phyloP scores from a whole-genome alignment of 352 stramenopile species.

The Albugo laibachii region DNA sequence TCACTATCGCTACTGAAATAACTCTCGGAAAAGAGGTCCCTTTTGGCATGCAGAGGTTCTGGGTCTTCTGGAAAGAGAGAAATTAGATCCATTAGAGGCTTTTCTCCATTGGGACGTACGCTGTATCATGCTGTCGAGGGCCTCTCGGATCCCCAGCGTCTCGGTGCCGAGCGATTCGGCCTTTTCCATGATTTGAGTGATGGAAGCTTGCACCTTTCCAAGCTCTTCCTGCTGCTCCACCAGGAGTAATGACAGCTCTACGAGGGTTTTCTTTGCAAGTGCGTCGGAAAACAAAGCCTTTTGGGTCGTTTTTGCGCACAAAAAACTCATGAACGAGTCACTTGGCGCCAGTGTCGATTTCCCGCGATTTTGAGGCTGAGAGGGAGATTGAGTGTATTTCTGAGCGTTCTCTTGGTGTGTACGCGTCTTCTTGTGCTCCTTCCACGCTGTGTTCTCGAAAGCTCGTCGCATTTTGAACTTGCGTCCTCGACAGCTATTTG shows the following conservation, averaged over 20 bases:
- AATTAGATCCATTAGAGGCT: slow-evolving; percentile 1
- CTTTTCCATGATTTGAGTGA: slow-evolving; percentile 1
- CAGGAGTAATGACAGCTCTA: slow-evolving; percentile 6
- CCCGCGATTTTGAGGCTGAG: slow-evolving; percentile 10
- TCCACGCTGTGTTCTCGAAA: slow-evolving; percentile 13
- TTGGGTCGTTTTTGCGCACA: slow-evolving; percentile 17
- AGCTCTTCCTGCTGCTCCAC: slow-evolving; percentile 23
- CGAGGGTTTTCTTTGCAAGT: too few species aligned
- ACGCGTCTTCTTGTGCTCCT: slow-evolving; percentile 11
- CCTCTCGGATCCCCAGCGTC: slow-evolving; percentile 6
- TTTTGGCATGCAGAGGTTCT: not conserved
- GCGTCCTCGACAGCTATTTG: slow-evolving; percentile 12
- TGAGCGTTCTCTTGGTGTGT: slow-evolving; percentile 7
- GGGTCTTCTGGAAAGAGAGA: slow-evolving; percentile 1
- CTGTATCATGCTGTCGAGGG: slow-evolving; percentile 5
- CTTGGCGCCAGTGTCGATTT: slow-evolving; percentile 11
- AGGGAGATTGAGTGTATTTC: slow-evolving; percentile 6
- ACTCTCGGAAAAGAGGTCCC: slow-evolving; percentile 2
- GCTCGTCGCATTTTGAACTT: slow-evolving; percentile 15
- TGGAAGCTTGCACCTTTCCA: slow-evolving; percentile 1
- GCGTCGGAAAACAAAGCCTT: too few species aligned
- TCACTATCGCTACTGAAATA: slow-evolving; percentile 1
- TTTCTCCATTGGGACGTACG: slow-evolving; percentile 4
- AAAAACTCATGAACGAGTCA: slow-evolving; percentile 13
- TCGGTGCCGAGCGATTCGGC: slow-evolving; percentile 1